Evolutionary conservation across 225 moss, liverwort and hornwort species (phyloP).

Genomic region (Straminergon stramineum): DNA sequence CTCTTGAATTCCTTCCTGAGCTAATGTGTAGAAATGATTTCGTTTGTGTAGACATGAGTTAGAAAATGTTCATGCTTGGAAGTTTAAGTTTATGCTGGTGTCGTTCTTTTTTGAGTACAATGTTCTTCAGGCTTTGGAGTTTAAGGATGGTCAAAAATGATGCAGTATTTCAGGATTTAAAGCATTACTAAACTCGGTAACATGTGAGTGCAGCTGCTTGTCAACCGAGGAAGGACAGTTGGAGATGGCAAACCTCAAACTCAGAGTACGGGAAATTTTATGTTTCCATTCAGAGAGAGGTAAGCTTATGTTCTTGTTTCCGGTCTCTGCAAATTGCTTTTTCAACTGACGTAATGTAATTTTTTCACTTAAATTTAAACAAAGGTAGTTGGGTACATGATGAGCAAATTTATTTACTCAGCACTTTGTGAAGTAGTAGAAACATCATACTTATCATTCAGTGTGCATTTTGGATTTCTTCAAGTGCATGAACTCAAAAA

Average conservation of each 20-base stretch:
- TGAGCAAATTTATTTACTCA: not conserved
- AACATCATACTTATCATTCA: not conserved
- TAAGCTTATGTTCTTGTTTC: not conserved
- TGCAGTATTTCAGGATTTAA: not conserved
- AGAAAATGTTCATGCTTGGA: not conserved
- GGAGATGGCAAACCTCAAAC: conserved; percentile 57
- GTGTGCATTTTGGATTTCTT: not conserved
- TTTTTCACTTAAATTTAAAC: not conserved
- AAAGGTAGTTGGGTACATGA: too few species aligned
- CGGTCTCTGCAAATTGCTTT: not conserved
- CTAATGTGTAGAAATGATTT: not conserved
- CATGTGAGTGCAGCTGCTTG: not conserved
- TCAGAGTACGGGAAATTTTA: conserved; percentile 45
- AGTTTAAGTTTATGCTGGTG: not conserved
- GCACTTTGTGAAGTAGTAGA: too few species aligned
- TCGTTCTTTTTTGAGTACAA: not conserved
- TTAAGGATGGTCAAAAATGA: accelerated
- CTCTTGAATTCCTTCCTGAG: not conserved
- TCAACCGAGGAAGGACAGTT: conserved; percentile 11
- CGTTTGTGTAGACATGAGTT: not conserved
- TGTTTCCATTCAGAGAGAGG: conserved; percentile 29
- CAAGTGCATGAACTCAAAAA: too few species aligned
- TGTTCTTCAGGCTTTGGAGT: not conserved
- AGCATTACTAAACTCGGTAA: not conserved
- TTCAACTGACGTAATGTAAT: not conserved